Percentiles rank a stretch among this genome's conserved stretches.
Evolutionary conservation across 768 basidiomycete genomes (phyloP).

Genomic region (Daedalea quercina): DNA sequence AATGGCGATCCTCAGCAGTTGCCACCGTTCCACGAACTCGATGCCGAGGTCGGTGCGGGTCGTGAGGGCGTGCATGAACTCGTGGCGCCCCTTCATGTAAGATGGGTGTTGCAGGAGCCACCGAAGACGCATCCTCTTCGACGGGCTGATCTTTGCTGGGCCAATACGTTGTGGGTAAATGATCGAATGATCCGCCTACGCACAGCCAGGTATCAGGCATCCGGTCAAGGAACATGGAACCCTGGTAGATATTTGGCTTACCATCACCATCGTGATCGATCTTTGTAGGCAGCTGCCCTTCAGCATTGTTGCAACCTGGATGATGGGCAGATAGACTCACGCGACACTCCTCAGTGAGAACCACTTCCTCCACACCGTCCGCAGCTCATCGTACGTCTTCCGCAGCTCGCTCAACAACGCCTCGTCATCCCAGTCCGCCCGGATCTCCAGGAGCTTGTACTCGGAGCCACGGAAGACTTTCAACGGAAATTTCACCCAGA

Average conservation of each 20-base stretch:
- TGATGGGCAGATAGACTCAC: too few species aligned
- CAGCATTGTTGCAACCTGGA: too few species aligned
- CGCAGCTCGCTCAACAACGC: slow-evolving; percentile 3
- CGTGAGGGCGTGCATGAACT: slow-evolving; percentile 6
- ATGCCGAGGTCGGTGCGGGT: slow-evolving; percentile 1
- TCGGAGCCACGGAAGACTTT: slow-evolving; percentile 16
- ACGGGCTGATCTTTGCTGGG: not conserved
- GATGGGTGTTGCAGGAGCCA: slow-evolving; percentile 8
- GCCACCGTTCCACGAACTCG: slow-evolving; percentile 6
- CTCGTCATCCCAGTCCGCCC: slow-evolving; percentile 11
- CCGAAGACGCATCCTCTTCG: slow-evolving; percentile 8
- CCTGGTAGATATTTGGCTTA: not conserved
- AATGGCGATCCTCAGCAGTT: slow-evolving; percentile 6
- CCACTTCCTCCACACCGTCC: slow-evolving; percentile 3
- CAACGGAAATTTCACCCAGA: slow-evolving; percentile 15
- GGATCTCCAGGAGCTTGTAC: slow-evolving; percentile 11
- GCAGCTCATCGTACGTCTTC: slow-evolving; percentile 5
- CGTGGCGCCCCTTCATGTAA: slow-evolving; percentile 4
- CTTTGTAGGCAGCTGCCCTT: too few species aligned
- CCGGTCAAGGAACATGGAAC: too few species aligned
- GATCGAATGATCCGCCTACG: too few species aligned
- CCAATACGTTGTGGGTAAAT: slow-evolving; percentile 7
- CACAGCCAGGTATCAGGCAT: too few species aligned
- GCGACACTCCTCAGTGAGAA: slow-evolving; percentile 9
- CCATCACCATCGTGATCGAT: not conserved